A percentile compares a stretch with the other conserved stretches of the same genome.
Conservation (phyloP, 1,139 yeast species). For the Candida labiduridarum region DNA sequence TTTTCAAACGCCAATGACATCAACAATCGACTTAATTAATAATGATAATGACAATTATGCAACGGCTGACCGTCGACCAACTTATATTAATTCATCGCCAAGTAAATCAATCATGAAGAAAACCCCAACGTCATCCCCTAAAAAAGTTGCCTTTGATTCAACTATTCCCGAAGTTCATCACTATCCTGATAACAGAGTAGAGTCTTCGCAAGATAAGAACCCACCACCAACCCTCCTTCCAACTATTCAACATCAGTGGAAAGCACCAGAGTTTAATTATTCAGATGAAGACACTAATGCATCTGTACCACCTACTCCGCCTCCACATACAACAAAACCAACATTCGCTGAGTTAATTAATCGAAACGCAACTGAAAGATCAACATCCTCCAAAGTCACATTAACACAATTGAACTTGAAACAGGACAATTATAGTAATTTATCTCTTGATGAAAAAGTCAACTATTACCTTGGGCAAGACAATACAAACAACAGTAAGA, state of each 20-base stretch:
- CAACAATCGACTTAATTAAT: conserved; percentile 24
- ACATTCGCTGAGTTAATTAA: conserved; percentile 20
- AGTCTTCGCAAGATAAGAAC: not conserved
- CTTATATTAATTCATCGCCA: conserved; percentile 28
- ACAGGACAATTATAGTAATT: conserved; percentile 28
- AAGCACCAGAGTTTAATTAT: conserved; percentile 26
- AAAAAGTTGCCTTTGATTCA: conserved; percentile 42
- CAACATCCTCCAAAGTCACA: conserved; percentile 19
- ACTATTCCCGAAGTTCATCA: conserved; percentile 40
- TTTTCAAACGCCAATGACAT: conserved; percentile 30
- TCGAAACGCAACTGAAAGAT: conserved; percentile 19
- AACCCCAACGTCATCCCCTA: conserved; percentile 34
- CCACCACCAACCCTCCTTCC: not conserved
- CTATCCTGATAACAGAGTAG: conserved; percentile 24
- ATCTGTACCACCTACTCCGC: conserved; percentile 20
- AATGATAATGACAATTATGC: not conserved
- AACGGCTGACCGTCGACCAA: conserved; percentile 7
- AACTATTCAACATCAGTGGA: conserved; percentile 14
- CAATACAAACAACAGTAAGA: conserved; percentile 9
- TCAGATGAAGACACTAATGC: conserved; percentile 12
- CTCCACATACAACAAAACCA: conserved; percentile 20
- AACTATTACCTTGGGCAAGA: conserved; percentile 31
- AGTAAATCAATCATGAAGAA: conserved; percentile 46
- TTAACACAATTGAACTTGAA: conserved; percentile 27
- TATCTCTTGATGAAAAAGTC: conserved; percentile 43